Evolutionary conservation across 805 yeast genomes (phyloP), one percentile per base, ranked within the genome.

Genomic region (Tetrapisispora iriomotensis): DNA sequence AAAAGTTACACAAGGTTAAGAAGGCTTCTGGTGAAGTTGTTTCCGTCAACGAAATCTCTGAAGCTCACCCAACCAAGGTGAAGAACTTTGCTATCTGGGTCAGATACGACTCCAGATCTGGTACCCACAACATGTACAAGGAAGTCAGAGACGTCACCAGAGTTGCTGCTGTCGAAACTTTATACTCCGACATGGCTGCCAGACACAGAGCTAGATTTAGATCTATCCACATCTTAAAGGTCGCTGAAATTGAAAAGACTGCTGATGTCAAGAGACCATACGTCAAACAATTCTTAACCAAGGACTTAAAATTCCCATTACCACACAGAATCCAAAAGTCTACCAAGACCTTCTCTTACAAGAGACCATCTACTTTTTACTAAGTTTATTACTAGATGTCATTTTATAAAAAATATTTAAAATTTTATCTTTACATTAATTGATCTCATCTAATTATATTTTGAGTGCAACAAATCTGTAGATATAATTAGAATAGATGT

Each of bases 111-210:
- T 92, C 99, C 57, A 94, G 99, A 83, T 92, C 98, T 59, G 99
- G 99, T 77, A 88, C 95, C 66, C 98, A 92, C 94, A 92, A 92
- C 94, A 92, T 92, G 96, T 92, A 92, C 96, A 92, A 92, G 81
- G 99, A 92, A 79, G 85, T 86, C 92, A 87, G 98, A 75, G 98
- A 90, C 64, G 94, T 90, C 62, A 74, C 96, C 78, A 92, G 99
- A 79, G 94, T 87, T 53, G 95, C 85, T 71, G 98, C 97, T 60
- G 96, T 92, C 66, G 95, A 84, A 73, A 76, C 92, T 67, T 82
- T 92, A 82, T 92, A 92, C 92, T 88, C 83, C 72, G 99, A 92
- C 75, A 83, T 92, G 83, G 99, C 99, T 74, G 96, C 99, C 61
- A 88, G 98, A 78, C 99, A 92, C 94, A 87, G 98, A 82, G 92